Conservation (phyloP, 1,284 basidiomycete species). For the Blastosporella zonata region DNA sequence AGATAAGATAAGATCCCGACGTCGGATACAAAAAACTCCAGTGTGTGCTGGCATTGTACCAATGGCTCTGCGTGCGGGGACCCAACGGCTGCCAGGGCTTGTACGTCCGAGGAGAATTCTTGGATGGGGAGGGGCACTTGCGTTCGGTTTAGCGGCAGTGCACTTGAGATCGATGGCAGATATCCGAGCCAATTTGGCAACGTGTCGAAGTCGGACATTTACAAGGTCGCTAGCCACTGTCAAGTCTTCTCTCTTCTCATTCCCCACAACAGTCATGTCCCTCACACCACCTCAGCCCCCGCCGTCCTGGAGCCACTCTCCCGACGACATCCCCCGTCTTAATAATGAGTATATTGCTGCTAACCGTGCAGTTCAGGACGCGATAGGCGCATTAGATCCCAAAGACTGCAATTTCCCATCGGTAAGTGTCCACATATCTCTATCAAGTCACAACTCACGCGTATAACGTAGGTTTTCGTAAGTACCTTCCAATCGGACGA, state of each 20-base stretch:
- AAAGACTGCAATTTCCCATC: slow-evolving; percentile 58
- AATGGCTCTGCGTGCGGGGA: slow-evolving; percentile 30
- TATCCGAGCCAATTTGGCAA: slow-evolving; percentile 29
- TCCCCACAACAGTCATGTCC: slow-evolving; percentile 37
- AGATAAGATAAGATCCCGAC: slow-evolving; percentile 34
- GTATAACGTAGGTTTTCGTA: slow-evolving; percentile 57
- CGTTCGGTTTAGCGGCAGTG: slow-evolving; percentile 36
- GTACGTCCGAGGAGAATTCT: slow-evolving; percentile 23
- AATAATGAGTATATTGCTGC: slow-evolving; percentile 59
- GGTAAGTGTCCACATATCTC: slow-evolving; percentile 32
- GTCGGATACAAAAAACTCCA: slow-evolving; percentile 4
- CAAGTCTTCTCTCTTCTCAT: slow-evolving; percentile 28
- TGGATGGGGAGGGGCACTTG: slow-evolving; percentile 34
- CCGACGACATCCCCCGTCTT: slow-evolving; percentile 55
- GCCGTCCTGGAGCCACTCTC: slow-evolving; percentile 66
- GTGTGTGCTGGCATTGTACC: slow-evolving; percentile 7
- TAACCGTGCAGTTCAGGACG: slow-evolving; percentile 56
- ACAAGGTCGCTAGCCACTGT: slow-evolving; percentile 22
- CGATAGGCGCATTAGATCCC: slow-evolving; percentile 57
- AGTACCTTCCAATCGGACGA: slow-evolving; percentile 30
- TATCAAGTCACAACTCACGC: neutral
- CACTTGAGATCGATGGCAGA: slow-evolving; percentile 35
- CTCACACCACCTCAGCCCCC: slow-evolving; percentile 65
- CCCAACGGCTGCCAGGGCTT: slow-evolving; percentile 22
- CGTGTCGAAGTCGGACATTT: slow-evolving; percentile 18